These are phyloP conservation scores for Microsporum ferrugineum DNA, from an alignment of 2,329 filamentous ascomycete genomes.

Conservation along the genomic window DNA sequence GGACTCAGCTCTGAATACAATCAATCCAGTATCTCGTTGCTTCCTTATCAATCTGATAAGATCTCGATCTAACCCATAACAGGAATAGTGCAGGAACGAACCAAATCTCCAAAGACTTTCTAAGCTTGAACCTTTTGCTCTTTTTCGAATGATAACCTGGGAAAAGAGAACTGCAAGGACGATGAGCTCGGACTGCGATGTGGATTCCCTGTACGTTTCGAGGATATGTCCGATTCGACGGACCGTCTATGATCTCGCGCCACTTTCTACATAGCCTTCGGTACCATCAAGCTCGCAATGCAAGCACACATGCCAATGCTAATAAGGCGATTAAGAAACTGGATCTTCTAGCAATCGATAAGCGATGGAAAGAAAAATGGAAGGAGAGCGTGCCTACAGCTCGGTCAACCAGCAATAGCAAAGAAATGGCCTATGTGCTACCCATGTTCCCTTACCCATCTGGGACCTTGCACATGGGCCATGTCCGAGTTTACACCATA, in stretches of 20 bases:
- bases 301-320: background rate
- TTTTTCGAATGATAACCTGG: background rate
- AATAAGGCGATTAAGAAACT: slow-evolving; percentile 17
- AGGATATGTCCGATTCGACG: background rate
- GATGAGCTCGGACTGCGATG: background rate
- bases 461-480: slow-evolving; percentile 72
- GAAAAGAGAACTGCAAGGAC: background rate
- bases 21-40: too few species aligned
- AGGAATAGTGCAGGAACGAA: background rate
- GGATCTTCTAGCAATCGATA: slow-evolving; percentile 38
- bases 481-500: slow-evolving; percentile 81
- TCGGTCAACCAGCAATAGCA: slow-evolving; percentile 4
- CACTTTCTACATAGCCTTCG: background rate
- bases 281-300: background rate
- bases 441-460: slow-evolving; percentile 94
- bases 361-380: slow-evolving; percentile 47
- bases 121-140: background rate
- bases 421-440: slow-evolving; percentile 54
- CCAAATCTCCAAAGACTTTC: background rate
- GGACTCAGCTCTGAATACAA: too few species aligned
- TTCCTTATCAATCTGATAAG: slow-evolving; percentile 1
- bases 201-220: background rate
- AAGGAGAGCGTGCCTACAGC: slow-evolving; percentile 13
- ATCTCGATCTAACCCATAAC: background rate
- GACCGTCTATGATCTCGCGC: background rate